phyloP scores from a whole-genome alignment of 2,329 filamentous ascomycete species.

The Aspergillus fructus region DNA sequence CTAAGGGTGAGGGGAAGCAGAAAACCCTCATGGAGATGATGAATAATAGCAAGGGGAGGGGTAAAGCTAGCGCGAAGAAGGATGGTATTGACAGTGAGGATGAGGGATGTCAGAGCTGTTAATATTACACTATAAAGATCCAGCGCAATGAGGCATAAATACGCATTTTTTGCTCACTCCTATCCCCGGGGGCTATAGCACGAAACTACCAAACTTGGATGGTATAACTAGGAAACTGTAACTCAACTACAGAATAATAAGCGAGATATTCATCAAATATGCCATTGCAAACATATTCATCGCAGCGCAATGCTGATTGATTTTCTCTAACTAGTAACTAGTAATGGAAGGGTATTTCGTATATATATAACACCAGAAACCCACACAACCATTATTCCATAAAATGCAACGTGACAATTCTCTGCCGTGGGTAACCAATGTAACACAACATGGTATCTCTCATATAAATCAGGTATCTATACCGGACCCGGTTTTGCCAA shows the following conservation, averaged over 20 bases:
- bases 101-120: slow-evolving; percentile 22
- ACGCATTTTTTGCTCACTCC: too few species aligned
- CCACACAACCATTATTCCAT: slow-evolving; percentile 9
- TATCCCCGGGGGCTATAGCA: too few species aligned
- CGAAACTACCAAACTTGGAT: not conserved
- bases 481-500: not conserved
- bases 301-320: not conserved
- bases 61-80: slow-evolving; percentile 3
- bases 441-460: slow-evolving; percentile 19
- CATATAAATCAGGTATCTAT: slow-evolving; percentile 11
- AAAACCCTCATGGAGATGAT: slow-evolving; percentile 38
- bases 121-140: not conserved
- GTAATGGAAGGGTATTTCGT: slow-evolving; percentile 2
- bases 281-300: not conserved
- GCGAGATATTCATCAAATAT: not conserved
- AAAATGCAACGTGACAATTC: slow-evolving; percentile 11
- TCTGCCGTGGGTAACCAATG: slow-evolving; percentile 7
- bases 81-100: slow-evolving; percentile 18
- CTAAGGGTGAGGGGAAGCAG: slow-evolving; percentile 43
- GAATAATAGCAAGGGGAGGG: slow-evolving; percentile 16
- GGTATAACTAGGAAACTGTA: not conserved
- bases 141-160: not conserved
- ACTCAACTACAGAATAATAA: not conserved
- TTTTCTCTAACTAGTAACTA: not conserved
- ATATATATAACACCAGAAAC: slow-evolving; percentile 10